Conservation (phyloP, 2,329 filamentous ascomycete species). For the Colletotrichum sp. region DNA sequence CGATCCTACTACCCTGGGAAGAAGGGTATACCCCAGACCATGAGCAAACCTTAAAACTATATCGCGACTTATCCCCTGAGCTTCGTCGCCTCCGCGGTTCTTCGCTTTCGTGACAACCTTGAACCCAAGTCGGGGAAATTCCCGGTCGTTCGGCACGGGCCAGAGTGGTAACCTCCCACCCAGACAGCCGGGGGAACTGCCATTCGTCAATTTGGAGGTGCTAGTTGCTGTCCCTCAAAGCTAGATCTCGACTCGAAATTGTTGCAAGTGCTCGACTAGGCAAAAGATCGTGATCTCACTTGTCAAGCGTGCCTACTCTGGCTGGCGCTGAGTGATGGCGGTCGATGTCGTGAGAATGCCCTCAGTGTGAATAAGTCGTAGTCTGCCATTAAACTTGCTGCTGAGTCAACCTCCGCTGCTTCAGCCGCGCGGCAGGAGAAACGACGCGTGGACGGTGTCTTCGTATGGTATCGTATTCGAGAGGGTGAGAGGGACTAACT, state of each 20-base stretch:
- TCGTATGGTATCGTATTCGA: constrained; percentile 19
- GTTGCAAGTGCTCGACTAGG: background rate
- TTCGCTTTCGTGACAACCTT: background rate
- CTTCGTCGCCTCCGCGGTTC: background rate
- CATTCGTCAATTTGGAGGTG: background rate
- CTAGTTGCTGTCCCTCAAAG: background rate
- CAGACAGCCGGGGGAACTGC: background rate
- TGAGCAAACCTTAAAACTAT: background rate
- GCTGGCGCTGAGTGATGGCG: background rate
- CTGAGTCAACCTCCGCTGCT: background rate
- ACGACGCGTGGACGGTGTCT: background rate
- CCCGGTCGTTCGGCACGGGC: background rate
- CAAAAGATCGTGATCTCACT: background rate
- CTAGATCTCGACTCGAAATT: background rate
- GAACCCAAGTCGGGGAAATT: background rate
- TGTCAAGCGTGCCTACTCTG: background rate
- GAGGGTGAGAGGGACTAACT: constrained; percentile 1
- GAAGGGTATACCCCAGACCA: background rate
- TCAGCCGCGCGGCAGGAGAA: background rate
- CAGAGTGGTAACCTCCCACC: background rate
- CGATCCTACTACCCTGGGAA: background rate
- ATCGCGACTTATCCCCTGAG: background rate
- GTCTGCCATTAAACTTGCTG: background rate
- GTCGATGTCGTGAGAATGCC: background rate
- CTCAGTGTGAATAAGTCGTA: background rate